Base-by-base conservation (phyloP, 2,329 filamentous ascomycete genomes). In the Chaetothyriales sp. region DNA sequence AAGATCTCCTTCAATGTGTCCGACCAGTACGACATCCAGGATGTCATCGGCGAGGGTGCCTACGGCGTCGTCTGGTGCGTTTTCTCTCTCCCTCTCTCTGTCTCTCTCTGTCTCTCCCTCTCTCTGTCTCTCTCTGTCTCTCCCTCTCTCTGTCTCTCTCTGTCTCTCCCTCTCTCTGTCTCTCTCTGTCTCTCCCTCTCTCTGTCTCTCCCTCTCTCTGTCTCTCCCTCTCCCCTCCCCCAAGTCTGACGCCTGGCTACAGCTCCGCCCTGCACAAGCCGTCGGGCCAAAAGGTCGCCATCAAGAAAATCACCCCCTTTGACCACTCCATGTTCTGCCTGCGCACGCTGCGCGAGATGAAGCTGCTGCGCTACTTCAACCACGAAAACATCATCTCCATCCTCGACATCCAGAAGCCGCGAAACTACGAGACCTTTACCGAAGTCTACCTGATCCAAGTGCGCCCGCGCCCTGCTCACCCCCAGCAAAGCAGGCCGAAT, bases 1-100 rank as follows among this genome's bases (percentile, higher is more conserved):
- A 98, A 97, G 80, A 98, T 98, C 69, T 97, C 89, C 52, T 98
- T 98, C 82, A 98, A 98, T 67, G 92, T 98, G 58, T 95, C 89
- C 65, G 92, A 98, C 71, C 92, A 98, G 70, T 98, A 98, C 68
- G 92, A 98, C 66, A 98, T 98, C 61, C 90, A 97, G 69, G 92
- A 98, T 82, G 92, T 98, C 47, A 94, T 98, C 55, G 92, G 92
- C 61, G 92, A 98, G 72, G 92, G 92, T 66, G 92, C 92, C 59
- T 98, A 98, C 66, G 92, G 92, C 69, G 90, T 98, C 60, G 92
- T 98, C 61, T 97, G 92, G 89, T 95, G 78, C 69, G 85, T 73
- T 43, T 52, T 15, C 51, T 33, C 46, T 43, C 19, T 28, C 6
- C 2, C 29, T 4, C 53, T n/a, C 25, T 10, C n/a, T 19, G 8